Conservation (phyloP, 768 basidiomycete genomes). For the Suillus discolor region DNA sequence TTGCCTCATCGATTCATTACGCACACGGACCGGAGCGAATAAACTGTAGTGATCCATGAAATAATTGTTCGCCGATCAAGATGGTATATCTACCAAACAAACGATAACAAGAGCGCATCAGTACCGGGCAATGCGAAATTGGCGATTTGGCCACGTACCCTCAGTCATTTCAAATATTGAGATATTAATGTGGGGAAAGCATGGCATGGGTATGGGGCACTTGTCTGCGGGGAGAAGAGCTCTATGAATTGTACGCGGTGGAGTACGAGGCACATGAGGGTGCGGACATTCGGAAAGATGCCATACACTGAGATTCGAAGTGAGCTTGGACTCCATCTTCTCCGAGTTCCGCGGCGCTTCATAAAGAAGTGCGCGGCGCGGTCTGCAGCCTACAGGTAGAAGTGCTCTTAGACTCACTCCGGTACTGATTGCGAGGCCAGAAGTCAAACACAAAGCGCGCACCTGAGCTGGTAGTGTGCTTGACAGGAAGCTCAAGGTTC, state of each 20-base stretch:
- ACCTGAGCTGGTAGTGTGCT: background rate
- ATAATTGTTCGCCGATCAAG: background rate
- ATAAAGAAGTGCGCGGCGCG: conserved; percentile 26
- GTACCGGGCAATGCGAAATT: background rate
- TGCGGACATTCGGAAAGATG: background rate
- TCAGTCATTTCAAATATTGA: too few relatives aligned
- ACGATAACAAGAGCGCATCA: background rate
- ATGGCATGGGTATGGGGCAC: background rate
- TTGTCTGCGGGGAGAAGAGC: background rate
- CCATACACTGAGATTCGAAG: background rate
- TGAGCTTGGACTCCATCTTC: conserved; percentile 29
- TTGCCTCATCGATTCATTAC: background rate
- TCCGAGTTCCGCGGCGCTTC: conserved; percentile 34
- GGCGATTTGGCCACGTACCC: background rate
- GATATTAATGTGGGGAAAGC: background rate
- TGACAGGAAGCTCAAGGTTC: conserved; percentile 26
- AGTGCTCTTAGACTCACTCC: conserved; percentile 21
- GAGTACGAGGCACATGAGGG: background rate
- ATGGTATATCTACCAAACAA: background rate
- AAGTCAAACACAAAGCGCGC: background rate
- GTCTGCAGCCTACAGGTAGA: conserved; percentile 20
- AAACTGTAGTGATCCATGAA: background rate
- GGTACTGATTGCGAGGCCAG: background rate
- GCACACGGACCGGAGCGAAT: background rate
- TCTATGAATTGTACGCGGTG: background rate